Percentiles rank a stretch among this genome's conserved stretches.
These are phyloP conservation scores for Cutaneotrichosporon cyanovorans DNA, from an alignment of 1,284 basidiomycete species.

Conservation along the genomic window DNA sequence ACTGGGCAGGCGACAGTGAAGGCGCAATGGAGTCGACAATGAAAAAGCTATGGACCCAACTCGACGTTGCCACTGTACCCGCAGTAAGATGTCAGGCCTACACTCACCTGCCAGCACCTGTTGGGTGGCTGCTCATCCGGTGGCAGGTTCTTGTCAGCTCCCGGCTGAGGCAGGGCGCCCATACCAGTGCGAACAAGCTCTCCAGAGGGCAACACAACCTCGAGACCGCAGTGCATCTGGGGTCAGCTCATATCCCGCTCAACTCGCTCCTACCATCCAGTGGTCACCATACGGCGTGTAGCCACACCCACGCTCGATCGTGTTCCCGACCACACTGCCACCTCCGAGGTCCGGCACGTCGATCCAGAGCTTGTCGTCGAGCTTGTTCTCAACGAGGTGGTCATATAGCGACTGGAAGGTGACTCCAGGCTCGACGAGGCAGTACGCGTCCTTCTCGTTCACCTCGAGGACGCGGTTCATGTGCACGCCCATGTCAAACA, in stretches of 20 bases:
- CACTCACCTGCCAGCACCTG: slow-evolving; percentile 5
- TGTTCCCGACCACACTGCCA: slow-evolving; percentile 11
- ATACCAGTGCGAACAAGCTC: slow-evolving; percentile 11
- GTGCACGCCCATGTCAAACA: slow-evolving; percentile 5
- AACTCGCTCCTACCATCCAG: background rate
- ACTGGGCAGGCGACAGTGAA: no score
- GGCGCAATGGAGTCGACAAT: no score
- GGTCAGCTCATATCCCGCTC: background rate
- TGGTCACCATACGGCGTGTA: slow-evolving; percentile 12
- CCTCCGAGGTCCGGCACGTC: slow-evolving; percentile 8
- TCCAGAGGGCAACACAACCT: slow-evolving; percentile 6
- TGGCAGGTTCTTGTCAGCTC: background rate
- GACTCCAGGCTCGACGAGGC: slow-evolving; percentile 9
- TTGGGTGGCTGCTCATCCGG: slow-evolving; percentile 9
- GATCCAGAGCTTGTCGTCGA: slow-evolving; percentile 12
- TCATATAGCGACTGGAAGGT: slow-evolving; percentile 10
- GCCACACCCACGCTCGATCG: slow-evolving; percentile 8
- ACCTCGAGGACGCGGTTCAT: slow-evolving; percentile 11
- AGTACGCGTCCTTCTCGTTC: slow-evolving; percentile 9
- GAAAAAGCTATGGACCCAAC: no score
- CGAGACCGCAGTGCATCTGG: slow-evolving; percentile 9
- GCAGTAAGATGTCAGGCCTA: background rate
- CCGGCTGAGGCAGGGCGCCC: slow-evolving; percentile 9
- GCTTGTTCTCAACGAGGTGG: background rate
- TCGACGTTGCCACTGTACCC: no score